Conservation (phyloP, 768 basidiomycete species). For the Crucibulum laeve region DNA sequence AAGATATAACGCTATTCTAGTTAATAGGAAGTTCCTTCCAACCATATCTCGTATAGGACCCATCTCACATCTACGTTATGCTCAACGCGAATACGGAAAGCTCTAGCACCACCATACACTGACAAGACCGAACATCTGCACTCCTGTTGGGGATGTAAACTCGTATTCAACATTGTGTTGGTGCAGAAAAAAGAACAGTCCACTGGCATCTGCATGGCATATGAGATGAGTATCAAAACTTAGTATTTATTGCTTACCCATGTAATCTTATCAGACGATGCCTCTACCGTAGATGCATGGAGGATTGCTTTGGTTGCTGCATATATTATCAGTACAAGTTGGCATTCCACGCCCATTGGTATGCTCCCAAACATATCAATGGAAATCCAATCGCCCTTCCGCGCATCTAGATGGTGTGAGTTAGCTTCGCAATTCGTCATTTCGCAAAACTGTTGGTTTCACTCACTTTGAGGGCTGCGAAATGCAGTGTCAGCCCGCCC, state of each 20-base stretch:
- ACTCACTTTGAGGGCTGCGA: constrained; percentile 41
- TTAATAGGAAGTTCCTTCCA: constrained; percentile 16
- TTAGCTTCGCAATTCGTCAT: neutral
- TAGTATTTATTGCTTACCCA: constrained; percentile 13
- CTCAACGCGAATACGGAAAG: constrained; percentile 21
- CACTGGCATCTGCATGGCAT: neutral
- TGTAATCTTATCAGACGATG: constrained; percentile 5
- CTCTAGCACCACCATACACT: neutral
- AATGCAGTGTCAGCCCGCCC: constrained; percentile 44
- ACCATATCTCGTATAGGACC: constrained; percentile 37
- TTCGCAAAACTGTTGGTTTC: neutral
- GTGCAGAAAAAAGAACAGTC: neutral
- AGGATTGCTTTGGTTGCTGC: constrained; percentile 14
- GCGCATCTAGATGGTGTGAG: constrained; percentile 24
- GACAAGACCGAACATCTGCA: neutral
- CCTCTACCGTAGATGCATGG: constrained; percentile 10
- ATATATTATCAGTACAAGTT: constrained; percentile 25
- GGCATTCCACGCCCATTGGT: constrained; percentile 2
- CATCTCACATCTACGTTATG: constrained; percentile 24
- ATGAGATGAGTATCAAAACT: neutral
- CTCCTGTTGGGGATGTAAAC: neutral
- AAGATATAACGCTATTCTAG: neutral
- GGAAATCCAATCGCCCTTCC: constrained; percentile 22
- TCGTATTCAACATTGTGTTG: neutral
- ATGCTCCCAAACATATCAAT: constrained; percentile 16